A percentile compares a stretch with the other conserved stretches of the same genome.
phyloP scores from a whole-genome alignment of 2,329 filamentous ascomycete genomes.

The Fusarium sarcochroum region DNA sequence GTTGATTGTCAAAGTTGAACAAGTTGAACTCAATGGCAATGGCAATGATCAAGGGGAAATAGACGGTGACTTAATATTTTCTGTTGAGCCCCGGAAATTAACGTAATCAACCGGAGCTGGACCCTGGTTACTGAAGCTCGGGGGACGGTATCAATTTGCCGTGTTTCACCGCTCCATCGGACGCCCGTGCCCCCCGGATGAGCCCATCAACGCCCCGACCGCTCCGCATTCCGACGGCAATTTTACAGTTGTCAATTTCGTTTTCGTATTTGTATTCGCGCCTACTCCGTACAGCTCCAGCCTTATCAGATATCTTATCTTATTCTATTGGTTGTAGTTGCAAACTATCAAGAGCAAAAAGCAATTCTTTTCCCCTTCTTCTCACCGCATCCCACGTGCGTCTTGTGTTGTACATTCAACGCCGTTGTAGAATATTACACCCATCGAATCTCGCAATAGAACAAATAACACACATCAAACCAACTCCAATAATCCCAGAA shows the following conservation, averaged over 20 bases:
- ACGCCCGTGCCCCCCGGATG: slow-evolving; percentile 42
- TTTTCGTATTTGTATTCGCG: slow-evolving; percentile 49
- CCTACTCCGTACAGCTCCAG: neutral
- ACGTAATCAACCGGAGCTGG: slow-evolving; percentile 35
- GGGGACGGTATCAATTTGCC: slow-evolving; percentile 38
- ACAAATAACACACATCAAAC: slow-evolving; percentile 17
- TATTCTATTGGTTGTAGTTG: slow-evolving; percentile 28
- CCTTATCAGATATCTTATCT: slow-evolving; percentile 6
- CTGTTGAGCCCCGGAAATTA: slow-evolving; percentile 37
- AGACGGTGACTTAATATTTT: slow-evolving; percentile 17
- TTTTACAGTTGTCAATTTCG: slow-evolving; percentile 28
- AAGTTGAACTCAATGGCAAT: slow-evolving; percentile 3
- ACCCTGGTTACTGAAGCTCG: slow-evolving; percentile 22
- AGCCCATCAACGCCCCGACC: slow-evolving; percentile 27
- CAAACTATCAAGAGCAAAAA: slow-evolving; percentile 10
- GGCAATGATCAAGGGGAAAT: slow-evolving; percentile 16
- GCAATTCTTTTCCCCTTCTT: slow-evolving; percentile 17
- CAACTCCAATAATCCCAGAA: slow-evolving; percentile 35
- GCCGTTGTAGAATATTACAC: slow-evolving; percentile 30
- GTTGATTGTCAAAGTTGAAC: slow-evolving; percentile 12
- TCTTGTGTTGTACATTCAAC: slow-evolving; percentile 18
- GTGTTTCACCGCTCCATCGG: slow-evolving; percentile 43
- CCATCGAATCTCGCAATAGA: slow-evolving; percentile 18
- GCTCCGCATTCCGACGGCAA: slow-evolving; percentile 28
- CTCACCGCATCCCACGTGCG: slow-evolving; percentile 22